Percentiles rank a stretch among this genome's conserved stretches.
Evolutionary conservation across 2,329 filamentous ascomycete genomes (phyloP).

Genomic region (Cercospora janseana): DNA sequence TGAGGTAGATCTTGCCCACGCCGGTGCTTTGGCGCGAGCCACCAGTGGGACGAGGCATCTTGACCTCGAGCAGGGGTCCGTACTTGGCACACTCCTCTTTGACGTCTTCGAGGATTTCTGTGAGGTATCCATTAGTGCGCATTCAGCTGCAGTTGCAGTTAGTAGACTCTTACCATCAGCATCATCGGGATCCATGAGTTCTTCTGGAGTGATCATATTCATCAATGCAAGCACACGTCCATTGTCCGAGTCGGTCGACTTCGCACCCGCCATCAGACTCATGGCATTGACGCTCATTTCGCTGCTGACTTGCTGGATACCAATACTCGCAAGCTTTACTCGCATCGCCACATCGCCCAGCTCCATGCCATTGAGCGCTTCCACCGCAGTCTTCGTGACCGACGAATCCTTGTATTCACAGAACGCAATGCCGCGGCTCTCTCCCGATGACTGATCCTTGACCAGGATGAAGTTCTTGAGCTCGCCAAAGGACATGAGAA

Average conservation of each 20-base stretch:
- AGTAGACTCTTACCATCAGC: slow-evolving; percentile 70
- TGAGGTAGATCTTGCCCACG: slow-evolving; percentile 97
- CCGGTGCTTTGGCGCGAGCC: slow-evolving; percentile 81
- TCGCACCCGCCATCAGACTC: slow-evolving; percentile 90
- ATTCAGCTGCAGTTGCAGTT: not conserved
- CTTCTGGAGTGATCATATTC: slow-evolving; percentile 98
- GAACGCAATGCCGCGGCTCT: slow-evolving; percentile 86
- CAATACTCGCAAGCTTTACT: slow-evolving; percentile 85
- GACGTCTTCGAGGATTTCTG: slow-evolving; percentile 96
- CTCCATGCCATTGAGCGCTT: slow-evolving; percentile 89
- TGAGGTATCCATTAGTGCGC: not conserved
- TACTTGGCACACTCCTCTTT: slow-evolving; percentile 91
- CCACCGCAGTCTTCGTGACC: slow-evolving; percentile 79
- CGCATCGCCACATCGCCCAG: slow-evolving; percentile 83
- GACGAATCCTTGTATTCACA: slow-evolving; percentile 84
- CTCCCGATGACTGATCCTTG: slow-evolving; percentile 79
- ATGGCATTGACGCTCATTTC: slow-evolving; percentile 98
- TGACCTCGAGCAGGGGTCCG: slow-evolving; percentile 79
- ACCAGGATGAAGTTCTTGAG: slow-evolving; percentile 89
- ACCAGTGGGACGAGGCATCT: slow-evolving; percentile 83
- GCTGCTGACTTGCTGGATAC: slow-evolving; percentile 87
- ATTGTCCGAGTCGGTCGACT: slow-evolving; percentile 71
- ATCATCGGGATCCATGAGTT: slow-evolving; percentile 89
- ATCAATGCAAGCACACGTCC: slow-evolving; percentile 85
- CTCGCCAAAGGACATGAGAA: slow-evolving; percentile 86